phyloP scores from a whole-genome alignment of 2,329 filamentous ascomycete species.

The Talaromyces sp. region DNA sequence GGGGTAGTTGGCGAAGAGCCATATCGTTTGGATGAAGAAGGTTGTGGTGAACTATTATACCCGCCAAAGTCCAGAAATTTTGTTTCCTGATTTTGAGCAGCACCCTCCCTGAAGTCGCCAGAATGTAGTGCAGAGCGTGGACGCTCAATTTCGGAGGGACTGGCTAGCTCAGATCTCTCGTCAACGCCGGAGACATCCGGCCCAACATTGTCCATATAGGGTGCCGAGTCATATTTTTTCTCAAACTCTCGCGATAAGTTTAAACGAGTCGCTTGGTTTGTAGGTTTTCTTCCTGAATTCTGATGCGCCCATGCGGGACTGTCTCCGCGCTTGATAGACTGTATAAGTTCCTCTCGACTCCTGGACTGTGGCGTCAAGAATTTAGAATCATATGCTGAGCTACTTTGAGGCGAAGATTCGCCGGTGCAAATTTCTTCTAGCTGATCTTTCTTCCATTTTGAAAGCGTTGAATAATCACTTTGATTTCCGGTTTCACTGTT shows the following conservation, averaged over 20 bases:
- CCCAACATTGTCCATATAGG: conserved; percentile 33
- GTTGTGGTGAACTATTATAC: conserved; percentile 16
- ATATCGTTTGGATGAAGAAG: conserved; percentile 22
- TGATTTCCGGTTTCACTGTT: conserved; percentile 7
- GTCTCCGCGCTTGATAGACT: conserved; percentile 75
- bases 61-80: conserved; percentile 27
- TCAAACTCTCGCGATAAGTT: conserved; percentile 27
- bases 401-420: conserved; percentile 19
- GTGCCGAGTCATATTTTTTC: conserved; percentile 1
- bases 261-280: conserved; percentile 39
- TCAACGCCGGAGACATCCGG: conserved; percentile 27
- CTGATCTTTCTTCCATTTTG: conserved; percentile 17
- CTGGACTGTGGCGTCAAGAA: conserved; percentile 29
- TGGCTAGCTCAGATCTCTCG: conserved; percentile 47
- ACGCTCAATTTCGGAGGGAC: conserved; percentile 68
- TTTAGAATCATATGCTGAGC: conserved; percentile 19
- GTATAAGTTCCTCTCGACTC: conserved; percentile 75
- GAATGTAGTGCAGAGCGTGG: conserved; percentile 71
- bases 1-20: conserved; percentile 55
- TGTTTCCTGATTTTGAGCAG: conserved; percentile 18
- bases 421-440: conserved; percentile 20
- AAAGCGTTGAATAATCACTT: conserved; percentile 18
- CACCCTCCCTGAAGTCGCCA: conserved; percentile 58
- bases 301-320: conserved; percentile 70
- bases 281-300: conserved; percentile 52